Evolutionary conservation across 495 filamentous ascomycete genomes (phyloP).

Genomic region (Tuber aestivum): DNA sequence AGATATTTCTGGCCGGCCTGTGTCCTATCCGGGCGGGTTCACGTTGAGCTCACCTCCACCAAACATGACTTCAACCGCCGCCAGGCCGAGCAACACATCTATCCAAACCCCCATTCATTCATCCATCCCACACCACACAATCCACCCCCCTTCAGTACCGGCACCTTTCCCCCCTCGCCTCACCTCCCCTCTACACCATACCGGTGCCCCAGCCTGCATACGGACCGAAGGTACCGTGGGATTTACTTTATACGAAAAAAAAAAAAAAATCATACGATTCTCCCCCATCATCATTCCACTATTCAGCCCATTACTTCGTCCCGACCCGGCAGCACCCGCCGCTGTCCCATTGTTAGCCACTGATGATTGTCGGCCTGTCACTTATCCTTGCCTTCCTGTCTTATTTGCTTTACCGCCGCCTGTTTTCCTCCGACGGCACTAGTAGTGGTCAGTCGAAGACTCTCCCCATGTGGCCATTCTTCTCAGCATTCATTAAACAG

Average conservation of each 20-base stretch:
- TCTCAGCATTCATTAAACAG: slow-evolving; percentile 34
- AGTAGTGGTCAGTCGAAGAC: slow-evolving; percentile 12
- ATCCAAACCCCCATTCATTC: neutral
- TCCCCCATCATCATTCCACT: slow-evolving; percentile 31
- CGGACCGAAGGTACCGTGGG: slow-evolving; percentile 10
- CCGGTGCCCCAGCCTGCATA: slow-evolving; percentile 11
- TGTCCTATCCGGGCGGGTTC: neutral
- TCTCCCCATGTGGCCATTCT: slow-evolving; percentile 37
- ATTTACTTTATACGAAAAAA: neutral
- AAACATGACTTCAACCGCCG: neutral
- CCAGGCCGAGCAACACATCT: neutral
- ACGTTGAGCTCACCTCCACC: neutral
- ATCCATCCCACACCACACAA: too few relatives aligned
- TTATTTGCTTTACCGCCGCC: slow-evolving; percentile 37
- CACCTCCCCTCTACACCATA: slow-evolving; percentile 4
- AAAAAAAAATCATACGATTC: slow-evolving; percentile 36
- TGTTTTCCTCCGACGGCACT: slow-evolving; percentile 25
- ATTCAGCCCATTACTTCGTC: slow-evolving; percentile 23
- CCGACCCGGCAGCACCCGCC: slow-evolving; percentile 13
- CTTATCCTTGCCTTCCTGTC: slow-evolving; percentile 36
- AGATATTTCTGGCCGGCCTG: neutral
- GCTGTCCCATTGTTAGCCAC: slow-evolving; percentile 21
- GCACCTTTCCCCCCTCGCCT: neutral
- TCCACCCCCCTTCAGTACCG: slow-evolving; percentile 14
- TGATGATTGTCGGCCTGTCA: slow-evolving; percentile 39